Percentiles rank a stretch among this genome's conserved stretches.
phyloP scores from a whole-genome alignment of 768 basidiomycete genomes.

The Lactarius quietus region DNA sequence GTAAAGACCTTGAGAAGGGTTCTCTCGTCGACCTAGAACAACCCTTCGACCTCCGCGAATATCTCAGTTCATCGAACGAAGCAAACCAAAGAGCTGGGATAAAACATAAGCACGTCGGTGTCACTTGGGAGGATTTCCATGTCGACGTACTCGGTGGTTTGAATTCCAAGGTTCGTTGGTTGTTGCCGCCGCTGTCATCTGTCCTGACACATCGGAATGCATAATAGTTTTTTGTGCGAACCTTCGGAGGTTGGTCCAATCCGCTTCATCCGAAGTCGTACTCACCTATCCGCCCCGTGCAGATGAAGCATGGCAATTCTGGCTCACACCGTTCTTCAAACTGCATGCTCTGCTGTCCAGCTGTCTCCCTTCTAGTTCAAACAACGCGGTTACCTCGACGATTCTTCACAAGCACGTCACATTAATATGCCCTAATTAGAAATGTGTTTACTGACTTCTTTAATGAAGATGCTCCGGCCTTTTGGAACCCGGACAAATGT shows the following conservation, averaged over 20 bases:
- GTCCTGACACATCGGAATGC: not conserved
- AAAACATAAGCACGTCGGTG: constrained; percentile 73
- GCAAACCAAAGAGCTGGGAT: constrained; percentile 64
- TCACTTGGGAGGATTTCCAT: constrained; percentile 67
- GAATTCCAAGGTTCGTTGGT: constrained; percentile 51
- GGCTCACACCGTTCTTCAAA: constrained; percentile 20
- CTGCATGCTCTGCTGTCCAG: constrained; percentile 1
- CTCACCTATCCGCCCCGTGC: not conserved
- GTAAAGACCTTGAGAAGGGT: constrained; percentile 43
- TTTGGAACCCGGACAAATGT: constrained; percentile 26
- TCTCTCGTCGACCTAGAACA: constrained; percentile 39
- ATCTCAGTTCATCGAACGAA: constrained; percentile 66
- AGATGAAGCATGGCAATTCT: constrained; percentile 28
- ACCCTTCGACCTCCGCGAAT: constrained; percentile 65
- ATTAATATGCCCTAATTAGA: too few relatives aligned
- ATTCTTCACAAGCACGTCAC: constrained; percentile 24
- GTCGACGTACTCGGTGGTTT: constrained; percentile 59
- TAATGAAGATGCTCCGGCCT: constrained; percentile 63
- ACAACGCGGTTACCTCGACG: constrained; percentile 11
- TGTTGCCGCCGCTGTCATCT: not conserved
- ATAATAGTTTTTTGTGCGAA: constrained; percentile 53
- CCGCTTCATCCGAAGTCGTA: not conserved
- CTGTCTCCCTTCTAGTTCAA: constrained; percentile 4
- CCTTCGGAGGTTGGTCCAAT: constrained; percentile 52
- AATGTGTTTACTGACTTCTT: constrained; percentile 46